These are phyloP conservation scores for Amphibolis antarctica DNA, from an alignment of 106 monocot genomes.

Conservation along the genomic window DNA sequence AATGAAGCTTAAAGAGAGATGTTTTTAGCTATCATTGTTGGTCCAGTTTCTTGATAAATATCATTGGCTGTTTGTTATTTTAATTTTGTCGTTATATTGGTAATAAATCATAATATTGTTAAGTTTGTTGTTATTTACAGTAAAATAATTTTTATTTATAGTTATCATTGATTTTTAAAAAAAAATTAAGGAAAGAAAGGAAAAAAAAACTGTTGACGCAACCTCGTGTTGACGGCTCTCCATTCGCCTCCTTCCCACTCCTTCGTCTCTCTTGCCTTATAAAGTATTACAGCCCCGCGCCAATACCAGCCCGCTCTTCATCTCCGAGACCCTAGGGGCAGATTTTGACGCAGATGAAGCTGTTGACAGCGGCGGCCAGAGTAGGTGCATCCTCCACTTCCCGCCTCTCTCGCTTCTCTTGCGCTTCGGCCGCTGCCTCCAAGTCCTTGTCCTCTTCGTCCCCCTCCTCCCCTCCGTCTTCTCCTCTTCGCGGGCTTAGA, in stretches of 20 bases:
- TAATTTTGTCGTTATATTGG: too few relatives aligned
- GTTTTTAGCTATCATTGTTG: too few relatives aligned
- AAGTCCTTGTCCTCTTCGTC: slow-evolving; percentile 4
- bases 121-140: too few relatives aligned
- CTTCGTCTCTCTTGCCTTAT: neutral
- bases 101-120: too few relatives aligned
- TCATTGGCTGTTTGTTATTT: too few relatives aligned
- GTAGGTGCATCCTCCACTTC: slow-evolving; percentile 21
- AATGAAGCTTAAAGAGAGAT: too few relatives aligned
- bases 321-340: neutral
- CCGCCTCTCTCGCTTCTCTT: slow-evolving; percentile 15
- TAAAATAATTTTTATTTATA: too few relatives aligned
- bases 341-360: slow-evolving; percentile 10
- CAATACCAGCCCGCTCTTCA: neutral
- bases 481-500: neutral
- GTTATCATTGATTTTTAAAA: neutral
- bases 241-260: neutral
- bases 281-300: neutral
- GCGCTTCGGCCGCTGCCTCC: slow-evolving; percentile 3
- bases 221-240: neutral
- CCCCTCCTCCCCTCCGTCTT: neutral
- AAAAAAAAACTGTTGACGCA: neutral
- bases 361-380: slow-evolving; percentile 15
- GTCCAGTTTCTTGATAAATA: too few relatives aligned
- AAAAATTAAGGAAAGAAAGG: too few relatives aligned